Base-by-base conservation (phyloP, 1,139 yeast species). In the Candida anutae region DNA sequence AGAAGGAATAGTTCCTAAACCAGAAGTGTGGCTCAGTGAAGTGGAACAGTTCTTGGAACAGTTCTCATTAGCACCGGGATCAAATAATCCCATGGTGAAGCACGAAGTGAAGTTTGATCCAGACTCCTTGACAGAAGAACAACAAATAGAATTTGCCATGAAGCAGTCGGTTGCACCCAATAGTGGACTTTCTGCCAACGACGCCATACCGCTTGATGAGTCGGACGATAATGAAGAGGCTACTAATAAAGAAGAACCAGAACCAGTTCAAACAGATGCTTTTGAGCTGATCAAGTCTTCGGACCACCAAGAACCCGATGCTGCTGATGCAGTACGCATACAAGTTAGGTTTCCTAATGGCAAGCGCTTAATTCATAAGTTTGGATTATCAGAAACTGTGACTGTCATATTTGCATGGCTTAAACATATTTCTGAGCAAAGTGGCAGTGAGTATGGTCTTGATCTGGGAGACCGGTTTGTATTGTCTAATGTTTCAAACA, bases 341-440 rank as follows among this genome's bases (percentile, higher is more conserved):
- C 98, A 90, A 53, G 69, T 93, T 13, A 68, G 97, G 33, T 72
- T 85, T 24, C 94, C 93, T 12, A 87, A 81, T 43, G 97, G 97
- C 14, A 70, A 78, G 31, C 64, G 97, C 36, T 58, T 80, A 10
- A 79, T 90, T n/a, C 78, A 85, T 33, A 70, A 85, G 38, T 82
- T 90, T 44, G 56, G 55, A 10, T 44, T 69, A 6, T 47, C 58
- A 4, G 41, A 37, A 14, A 55, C 64, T 4, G 82, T 93, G 0
- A 37, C 37, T 6, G 30, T 35, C 4, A 35, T 65, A 5, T 62
- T 48, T 39, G 47, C 47, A 33, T 63, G 72, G 45, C 61, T 64
- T 11, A 64, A 90, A 21, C 83, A 62, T 48, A 77, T 79, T 27
- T 61, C 71, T 20, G 24, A 33, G 5, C 64, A 72, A 21, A 75